Evolutionary conservation across 2,329 filamentous ascomycete species (phyloP).

Genomic region (Aaosphaeria arxii): DNA sequence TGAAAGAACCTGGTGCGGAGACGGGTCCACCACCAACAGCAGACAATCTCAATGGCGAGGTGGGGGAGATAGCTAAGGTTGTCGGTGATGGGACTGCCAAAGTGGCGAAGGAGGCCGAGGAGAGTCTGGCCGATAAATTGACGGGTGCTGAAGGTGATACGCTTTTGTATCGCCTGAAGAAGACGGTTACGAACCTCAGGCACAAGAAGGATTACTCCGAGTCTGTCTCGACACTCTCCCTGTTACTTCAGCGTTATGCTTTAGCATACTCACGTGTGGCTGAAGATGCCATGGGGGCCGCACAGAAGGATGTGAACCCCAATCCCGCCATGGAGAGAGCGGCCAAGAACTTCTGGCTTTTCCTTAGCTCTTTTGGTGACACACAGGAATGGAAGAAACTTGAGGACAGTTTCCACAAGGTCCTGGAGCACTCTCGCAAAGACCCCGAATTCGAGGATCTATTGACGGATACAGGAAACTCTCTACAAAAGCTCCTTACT

Average conservation of each 20-base stretch:
- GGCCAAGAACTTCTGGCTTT: constrained; percentile 73
- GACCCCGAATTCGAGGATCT: constrained; percentile 82
- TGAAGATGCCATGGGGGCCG: constrained; percentile 62
- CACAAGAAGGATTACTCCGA: constrained; percentile 79
- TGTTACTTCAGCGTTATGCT: constrained; percentile 76
- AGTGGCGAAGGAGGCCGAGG: constrained; percentile 57
- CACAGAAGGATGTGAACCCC: constrained; percentile 67
- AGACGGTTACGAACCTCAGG: constrained; percentile 70
- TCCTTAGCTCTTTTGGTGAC: constrained; percentile 78
- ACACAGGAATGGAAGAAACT: constrained; percentile 71
- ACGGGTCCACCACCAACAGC: constrained; percentile 52
- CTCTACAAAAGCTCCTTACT: constrained; percentile 76
- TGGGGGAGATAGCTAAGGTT: constrained; percentile 44
- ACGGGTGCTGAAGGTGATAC: constrained; percentile 70
- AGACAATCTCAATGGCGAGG: constrained; percentile 58
- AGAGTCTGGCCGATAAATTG: constrained; percentile 73
- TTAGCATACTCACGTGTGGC: constrained; percentile 72
- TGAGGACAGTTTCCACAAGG: constrained; percentile 63
- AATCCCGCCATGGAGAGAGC: constrained; percentile 75
- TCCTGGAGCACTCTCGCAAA: constrained; percentile 70
- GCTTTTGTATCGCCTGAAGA: constrained; percentile 71
- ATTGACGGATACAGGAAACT: constrained; percentile 68
- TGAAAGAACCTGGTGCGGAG: constrained; percentile 53
- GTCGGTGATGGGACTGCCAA: constrained; percentile 45
- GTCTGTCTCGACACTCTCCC: constrained; percentile 75